phyloP scores from a whole-genome alignment of 1,139 yeast species.

The Kurtzmaniella quercitrusa region DNA sequence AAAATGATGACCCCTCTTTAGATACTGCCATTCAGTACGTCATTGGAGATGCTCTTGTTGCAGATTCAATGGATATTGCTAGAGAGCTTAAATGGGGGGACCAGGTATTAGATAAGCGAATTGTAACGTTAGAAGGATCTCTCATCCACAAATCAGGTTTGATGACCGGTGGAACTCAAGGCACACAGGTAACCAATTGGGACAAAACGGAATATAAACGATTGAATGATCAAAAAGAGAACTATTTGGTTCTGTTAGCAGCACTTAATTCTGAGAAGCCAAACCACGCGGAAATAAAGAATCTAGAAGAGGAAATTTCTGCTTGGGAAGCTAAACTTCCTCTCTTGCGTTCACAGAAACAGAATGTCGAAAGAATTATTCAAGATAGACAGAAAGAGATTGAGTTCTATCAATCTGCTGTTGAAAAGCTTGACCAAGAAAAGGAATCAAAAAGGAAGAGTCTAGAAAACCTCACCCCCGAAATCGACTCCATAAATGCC shows the following conservation, averaged over 20 bases:
- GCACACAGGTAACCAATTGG: constrained; percentile 45
- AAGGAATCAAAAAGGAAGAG: background rate
- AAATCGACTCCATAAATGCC: constrained; percentile 18
- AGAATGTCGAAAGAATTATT: constrained; percentile 47
- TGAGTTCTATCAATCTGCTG: constrained; percentile 37
- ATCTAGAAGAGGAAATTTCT: constrained; percentile 50
- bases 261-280: constrained; percentile 48
- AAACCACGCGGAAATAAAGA: constrained; percentile 55
- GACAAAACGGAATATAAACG: constrained; percentile 66
- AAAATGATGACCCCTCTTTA: constrained; percentile 56
- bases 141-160: constrained; percentile 81
- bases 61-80: constrained; percentile 68
- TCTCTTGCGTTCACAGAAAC: constrained; percentile 45
- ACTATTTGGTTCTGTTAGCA: constrained; percentile 49
- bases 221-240: constrained; percentile 58
- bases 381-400: constrained; percentile 55
- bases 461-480: constrained; percentile 10
- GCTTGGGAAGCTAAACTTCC: constrained; percentile 54
- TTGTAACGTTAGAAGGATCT: constrained; percentile 82
- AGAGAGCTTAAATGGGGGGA: constrained; percentile 66
- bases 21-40: constrained; percentile 81
- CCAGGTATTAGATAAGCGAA: constrained; percentile 54
- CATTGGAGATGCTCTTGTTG: constrained; percentile 78
- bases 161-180: constrained; percentile 80
- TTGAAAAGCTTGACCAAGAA: constrained; percentile 13